Percentiles rank a stretch among this genome's conserved stretches.
Evolutionary conservation across 2,329 filamentous ascomycete genomes (phyloP).

Genomic region (Xylariaceae sp.): DNA sequence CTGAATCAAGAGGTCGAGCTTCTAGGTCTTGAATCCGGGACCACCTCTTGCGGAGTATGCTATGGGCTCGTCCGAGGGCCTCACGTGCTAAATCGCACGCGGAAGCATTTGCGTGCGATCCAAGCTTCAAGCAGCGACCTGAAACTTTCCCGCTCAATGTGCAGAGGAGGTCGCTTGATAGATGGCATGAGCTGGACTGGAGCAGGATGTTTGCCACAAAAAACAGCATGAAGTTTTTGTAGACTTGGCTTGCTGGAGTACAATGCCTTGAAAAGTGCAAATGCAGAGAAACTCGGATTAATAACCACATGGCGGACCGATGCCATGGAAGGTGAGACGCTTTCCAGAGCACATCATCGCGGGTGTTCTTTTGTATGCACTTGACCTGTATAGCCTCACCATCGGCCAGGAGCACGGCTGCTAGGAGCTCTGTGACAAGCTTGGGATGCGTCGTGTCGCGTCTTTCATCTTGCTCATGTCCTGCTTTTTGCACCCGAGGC

Average conservation of each 20-base stretch:
- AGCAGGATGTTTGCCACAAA: conserved; percentile 34
- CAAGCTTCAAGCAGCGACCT: conserved; percentile 34
- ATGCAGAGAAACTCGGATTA: conserved; percentile 45
- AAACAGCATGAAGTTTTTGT: conserved; percentile 45
- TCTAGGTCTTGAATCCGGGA: neutral
- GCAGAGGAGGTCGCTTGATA: conserved; percentile 24
- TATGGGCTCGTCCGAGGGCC: neutral
- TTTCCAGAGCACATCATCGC: conserved; percentile 42
- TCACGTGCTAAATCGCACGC: neutral
- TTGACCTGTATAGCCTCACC: conserved; percentile 22
- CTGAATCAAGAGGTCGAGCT: neutral
- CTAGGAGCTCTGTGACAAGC: conserved; percentile 41
- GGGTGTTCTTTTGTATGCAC: conserved; percentile 38
- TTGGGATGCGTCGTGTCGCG: conserved; percentile 40
- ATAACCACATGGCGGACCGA: conserved; percentile 42
- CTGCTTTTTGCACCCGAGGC: conserved; percentile 27
- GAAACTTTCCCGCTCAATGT: conserved; percentile 37
- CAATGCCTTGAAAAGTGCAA: conserved; percentile 12
- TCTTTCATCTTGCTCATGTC: conserved; percentile 24
- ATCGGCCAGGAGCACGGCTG: conserved; percentile 31
- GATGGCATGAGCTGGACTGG: conserved; percentile 15
- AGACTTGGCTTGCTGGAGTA: conserved; percentile 18
- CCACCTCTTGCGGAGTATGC: neutral
- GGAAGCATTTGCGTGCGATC: neutral
- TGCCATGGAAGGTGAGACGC: conserved; percentile 25